Percentiles rank a stretch among this genome's conserved stretches.
Evolutionary conservation across 2,329 filamentous ascomycete species (phyloP).

Genomic region (Xylariaceae sp.): DNA sequence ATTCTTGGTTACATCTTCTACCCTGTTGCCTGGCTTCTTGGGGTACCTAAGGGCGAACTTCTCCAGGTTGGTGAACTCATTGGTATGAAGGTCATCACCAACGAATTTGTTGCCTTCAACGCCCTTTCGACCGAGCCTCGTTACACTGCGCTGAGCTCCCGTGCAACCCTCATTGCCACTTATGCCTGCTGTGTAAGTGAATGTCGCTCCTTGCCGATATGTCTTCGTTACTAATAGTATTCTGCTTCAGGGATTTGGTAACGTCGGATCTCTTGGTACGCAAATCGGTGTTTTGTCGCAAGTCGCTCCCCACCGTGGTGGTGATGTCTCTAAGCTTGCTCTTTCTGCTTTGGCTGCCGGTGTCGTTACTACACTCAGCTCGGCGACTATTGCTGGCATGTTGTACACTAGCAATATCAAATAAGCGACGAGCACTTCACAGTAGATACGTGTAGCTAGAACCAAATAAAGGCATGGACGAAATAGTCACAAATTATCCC

Average conservation of each 20-base stretch:
- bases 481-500: neutral
- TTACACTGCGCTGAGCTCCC: constrained; percentile 60
- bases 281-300: constrained; percentile 86
- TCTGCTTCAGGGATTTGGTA: constrained; percentile 60
- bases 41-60: constrained; percentile 62
- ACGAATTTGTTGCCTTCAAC: constrained; percentile 74
- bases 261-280: constrained; percentile 82
- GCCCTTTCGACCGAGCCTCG: constrained; percentile 46
- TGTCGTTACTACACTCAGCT: constrained; percentile 73
- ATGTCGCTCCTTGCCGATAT: neutral
- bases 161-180: constrained; percentile 76
- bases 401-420: constrained; percentile 37
- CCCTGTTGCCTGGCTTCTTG: constrained; percentile 67
- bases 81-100: constrained; percentile 79
- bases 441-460: neutral
- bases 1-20: constrained; percentile 70
- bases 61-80: constrained; percentile 74
- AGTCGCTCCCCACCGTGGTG: constrained; percentile 68
- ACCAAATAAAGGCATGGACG: neutral
- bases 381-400: constrained; percentile 73
- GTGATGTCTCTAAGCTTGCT: constrained; percentile 72
- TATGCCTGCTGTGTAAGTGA: constrained; percentile 68
- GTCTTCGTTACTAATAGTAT: constrained; percentile 13
- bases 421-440: neutral
- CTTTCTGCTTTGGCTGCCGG: constrained; percentile 74